A percentile compares a stretch with the other conserved stretches of the same genome.
Evolutionary conservation across 106 monocot species (phyloP).

Genomic region (Allium fistulosum): DNA sequence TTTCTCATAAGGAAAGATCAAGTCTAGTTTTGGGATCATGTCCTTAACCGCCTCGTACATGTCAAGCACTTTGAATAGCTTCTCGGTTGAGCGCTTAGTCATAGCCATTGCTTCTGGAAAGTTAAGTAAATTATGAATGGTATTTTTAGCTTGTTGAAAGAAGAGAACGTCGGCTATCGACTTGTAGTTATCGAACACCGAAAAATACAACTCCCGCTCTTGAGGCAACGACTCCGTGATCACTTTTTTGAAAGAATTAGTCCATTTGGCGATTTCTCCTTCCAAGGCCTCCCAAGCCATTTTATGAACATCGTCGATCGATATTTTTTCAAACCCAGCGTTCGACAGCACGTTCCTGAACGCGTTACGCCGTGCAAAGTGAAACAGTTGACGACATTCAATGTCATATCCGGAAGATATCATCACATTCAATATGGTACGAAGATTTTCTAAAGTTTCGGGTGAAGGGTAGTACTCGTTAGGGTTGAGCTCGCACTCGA

Average conservation of each 20-base stretch:
- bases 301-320: slow-evolving; percentile 47
- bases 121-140: slow-evolving; percentile 41
- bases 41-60: slow-evolving; percentile 64
- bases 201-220: slow-evolving; percentile 33
- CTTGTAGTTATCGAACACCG: slow-evolving; percentile 23
- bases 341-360: slow-evolving; percentile 14
- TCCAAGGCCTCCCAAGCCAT: slow-evolving; percentile 54
- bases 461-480: slow-evolving; percentile 3
- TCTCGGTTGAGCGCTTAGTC: slow-evolving; percentile 58
- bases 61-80: slow-evolving; percentile 74
- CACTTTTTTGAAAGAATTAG: slow-evolving; percentile 25
- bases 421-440: slow-evolving; percentile 33
- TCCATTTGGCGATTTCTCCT: slow-evolving; percentile 37
- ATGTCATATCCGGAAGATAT: slow-evolving; percentile 40
- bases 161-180: slow-evolving; percentile 20
- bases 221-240: slow-evolving; percentile 16
- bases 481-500: neutral
- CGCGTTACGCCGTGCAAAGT: slow-evolving; percentile 23
- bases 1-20: slow-evolving; percentile 19
- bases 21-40: slow-evolving; percentile 22
- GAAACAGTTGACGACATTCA: slow-evolving; percentile 44
- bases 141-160: slow-evolving; percentile 25
- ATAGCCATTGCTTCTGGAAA: slow-evolving; percentile 54
- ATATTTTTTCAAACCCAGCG: slow-evolving; percentile 33
- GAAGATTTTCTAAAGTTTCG: slow-evolving; percentile 16